These are phyloP conservation scores for Phytopythium cucurbitacearum DNA, from an alignment of 352 stramenopile species.

Conservation along the genomic window DNA sequence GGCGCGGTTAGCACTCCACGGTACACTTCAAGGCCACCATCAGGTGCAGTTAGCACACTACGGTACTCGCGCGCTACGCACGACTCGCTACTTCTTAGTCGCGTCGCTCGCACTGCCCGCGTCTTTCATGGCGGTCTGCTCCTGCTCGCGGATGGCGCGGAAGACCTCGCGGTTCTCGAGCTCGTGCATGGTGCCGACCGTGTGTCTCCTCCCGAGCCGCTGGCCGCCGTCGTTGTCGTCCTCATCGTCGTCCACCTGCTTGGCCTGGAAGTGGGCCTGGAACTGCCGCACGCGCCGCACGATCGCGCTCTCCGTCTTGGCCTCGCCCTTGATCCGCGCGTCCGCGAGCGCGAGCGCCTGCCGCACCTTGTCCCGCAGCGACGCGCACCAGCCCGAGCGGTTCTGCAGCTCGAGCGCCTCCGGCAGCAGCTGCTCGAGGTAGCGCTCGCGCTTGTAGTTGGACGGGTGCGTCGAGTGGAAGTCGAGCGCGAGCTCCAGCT, in stretches of 20 bases:
- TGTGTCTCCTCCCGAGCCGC: constrained; percentile 24
- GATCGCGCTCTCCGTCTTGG: constrained; percentile 29
- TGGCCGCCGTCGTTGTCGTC: constrained; percentile 1
- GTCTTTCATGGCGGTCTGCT: not conserved
- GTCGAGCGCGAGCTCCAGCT: constrained; percentile 39
- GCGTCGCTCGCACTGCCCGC: no score
- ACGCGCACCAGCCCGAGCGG: constrained; percentile 46
- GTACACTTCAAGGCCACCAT: no score
- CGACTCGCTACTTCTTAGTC: no score
- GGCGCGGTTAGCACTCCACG: no score
- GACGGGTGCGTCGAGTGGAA: constrained; percentile 66
- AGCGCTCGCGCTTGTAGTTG: constrained; percentile 49
- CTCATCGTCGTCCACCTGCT: constrained; percentile 13
- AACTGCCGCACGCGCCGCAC: constrained; percentile 33
- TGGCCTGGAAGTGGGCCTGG: constrained; percentile 11
- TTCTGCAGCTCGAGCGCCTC: constrained; percentile 40
- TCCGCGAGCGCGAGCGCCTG: constrained; percentile 21
- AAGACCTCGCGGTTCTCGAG: constrained; percentile 60
- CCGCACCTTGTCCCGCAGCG: constrained; percentile 51
- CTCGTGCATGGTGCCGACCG: constrained; percentile 45
- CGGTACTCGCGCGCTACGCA: no score
- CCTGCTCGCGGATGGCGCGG: constrained; percentile 17
- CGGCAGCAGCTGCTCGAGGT: constrained; percentile 35
- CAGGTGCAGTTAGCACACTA: no score
- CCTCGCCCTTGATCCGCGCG: not conserved